phyloP scores from a whole-genome alignment of 2,329 filamentous ascomycete species.

The Pochonia chlamydosporia region DNA sequence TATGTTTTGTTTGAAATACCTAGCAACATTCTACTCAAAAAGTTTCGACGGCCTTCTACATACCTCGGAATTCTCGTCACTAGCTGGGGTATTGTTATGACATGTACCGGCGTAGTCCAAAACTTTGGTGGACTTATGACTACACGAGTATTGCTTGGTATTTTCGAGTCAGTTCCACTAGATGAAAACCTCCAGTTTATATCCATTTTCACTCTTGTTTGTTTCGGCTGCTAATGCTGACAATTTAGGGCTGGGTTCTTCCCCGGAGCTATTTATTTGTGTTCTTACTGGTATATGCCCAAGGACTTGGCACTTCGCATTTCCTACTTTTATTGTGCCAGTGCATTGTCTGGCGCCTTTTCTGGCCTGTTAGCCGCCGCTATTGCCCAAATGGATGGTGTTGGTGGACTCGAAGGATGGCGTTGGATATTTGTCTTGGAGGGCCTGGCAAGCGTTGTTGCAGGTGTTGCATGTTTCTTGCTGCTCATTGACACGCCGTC shows the following conservation, averaged over 20 bases:
- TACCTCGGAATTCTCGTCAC: conserved; percentile 62
- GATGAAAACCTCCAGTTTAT: too few relatives aligned
- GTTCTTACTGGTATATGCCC: conserved; percentile 23
- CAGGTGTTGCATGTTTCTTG: too few relatives aligned
- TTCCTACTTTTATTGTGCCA: conserved; percentile 19
- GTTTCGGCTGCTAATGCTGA: too few relatives aligned
- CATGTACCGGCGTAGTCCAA: conserved; percentile 17
- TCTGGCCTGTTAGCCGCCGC: conserved; percentile 14
- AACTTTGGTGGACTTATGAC: conserved; percentile 21
- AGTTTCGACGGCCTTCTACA: conserved; percentile 50
- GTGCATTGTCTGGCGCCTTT: conserved; percentile 44
- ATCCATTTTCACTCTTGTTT: too few relatives aligned
- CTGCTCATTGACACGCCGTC: too few relatives aligned
- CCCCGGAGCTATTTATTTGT: conserved; percentile 22
- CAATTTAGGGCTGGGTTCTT: conserved; percentile 20
- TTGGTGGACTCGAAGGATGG: conserved; percentile 49
- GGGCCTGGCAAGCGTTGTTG: conserved; percentile 42
- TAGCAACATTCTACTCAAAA: conserved; percentile 61
- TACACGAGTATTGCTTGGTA: conserved; percentile 20
- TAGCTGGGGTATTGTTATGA: conserved; percentile 28
- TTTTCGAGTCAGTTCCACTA: conserved; percentile 26
- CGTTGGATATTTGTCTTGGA: conserved; percentile 53
- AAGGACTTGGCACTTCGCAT: conserved; percentile 19
- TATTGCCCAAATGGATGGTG: conserved; percentile 16
- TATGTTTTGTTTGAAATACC: conserved; percentile 54